Percentiles rank a stretch among this genome's conserved stretches.
Evolutionary conservation across 2,329 filamentous ascomycete species (phyloP).

Genomic region (Bipolaris victoriae): DNA sequence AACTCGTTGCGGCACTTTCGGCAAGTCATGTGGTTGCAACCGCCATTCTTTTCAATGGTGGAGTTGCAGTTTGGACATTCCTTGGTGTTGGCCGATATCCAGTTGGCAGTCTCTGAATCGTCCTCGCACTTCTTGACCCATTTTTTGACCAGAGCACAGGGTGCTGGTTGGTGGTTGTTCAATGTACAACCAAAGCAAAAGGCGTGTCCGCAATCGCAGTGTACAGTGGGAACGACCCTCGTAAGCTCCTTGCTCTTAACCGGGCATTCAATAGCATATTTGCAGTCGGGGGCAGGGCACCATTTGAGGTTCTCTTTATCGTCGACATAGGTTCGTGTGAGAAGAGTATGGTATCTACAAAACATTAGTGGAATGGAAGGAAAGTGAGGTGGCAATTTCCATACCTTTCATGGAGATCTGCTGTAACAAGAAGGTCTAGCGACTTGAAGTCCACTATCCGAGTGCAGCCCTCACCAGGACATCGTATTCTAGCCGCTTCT

Average conservation of each 20-base stretch:
- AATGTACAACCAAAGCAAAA: constrained; percentile 97
- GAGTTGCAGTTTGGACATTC: constrained; percentile 96
- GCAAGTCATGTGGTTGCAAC: constrained; percentile 98
- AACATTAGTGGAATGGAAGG: constrained; percentile 15
- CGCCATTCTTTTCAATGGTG: constrained; percentile 98
- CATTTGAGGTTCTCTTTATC: constrained; percentile 95
- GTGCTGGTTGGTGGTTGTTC: constrained; percentile 89
- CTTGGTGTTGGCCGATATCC: constrained; percentile 99
- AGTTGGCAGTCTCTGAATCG: constrained; percentile 97
- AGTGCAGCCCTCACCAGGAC: constrained; percentile 84
- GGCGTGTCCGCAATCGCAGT: constrained; percentile 80
- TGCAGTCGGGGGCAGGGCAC: constrained; percentile 97
- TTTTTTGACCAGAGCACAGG: constrained; percentile 86
- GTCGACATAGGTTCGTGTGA: constrained; percentile 95
- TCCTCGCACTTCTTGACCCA: constrained; percentile 99
- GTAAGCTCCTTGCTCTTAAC: constrained; percentile 88
- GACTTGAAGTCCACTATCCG: constrained; percentile 91
- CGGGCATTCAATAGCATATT: constrained; percentile 86
- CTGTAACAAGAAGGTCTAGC: constrained; percentile 73
- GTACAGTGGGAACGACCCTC: constrained; percentile 86
- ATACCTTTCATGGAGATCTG: constrained; percentile 63
- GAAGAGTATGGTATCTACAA: constrained; percentile 77
- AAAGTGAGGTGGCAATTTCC: constrained; percentile 17
- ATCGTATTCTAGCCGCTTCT: constrained; percentile 92
- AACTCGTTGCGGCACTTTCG: constrained; percentile 96